These are phyloP conservation scores for Boletus rubropictus DNA, from an alignment of 768 basidiomycete genomes.

Conservation along the genomic window DNA sequence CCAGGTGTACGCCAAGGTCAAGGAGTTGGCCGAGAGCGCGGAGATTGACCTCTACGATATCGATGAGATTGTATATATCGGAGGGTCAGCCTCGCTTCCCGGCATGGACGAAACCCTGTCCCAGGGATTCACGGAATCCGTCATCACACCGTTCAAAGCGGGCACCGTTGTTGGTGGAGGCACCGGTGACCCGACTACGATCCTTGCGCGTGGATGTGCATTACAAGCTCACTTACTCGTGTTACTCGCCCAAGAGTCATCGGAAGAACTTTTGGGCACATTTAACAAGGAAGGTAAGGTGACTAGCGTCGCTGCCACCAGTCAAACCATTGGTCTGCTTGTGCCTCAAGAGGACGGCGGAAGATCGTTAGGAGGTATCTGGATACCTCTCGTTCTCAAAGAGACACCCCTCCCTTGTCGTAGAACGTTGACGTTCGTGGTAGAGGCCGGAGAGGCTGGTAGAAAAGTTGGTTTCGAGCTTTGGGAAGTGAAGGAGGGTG, in stretches of 20 bases:
- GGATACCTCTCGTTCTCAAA: conserved; percentile 59
- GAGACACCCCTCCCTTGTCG: conserved; percentile 71
- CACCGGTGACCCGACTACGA: conserved; percentile 69
- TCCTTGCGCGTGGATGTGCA: conserved; percentile 73
- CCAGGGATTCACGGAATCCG: conserved; percentile 53
- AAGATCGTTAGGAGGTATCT: conserved; percentile 50
- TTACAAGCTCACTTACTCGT: conserved; percentile 64
- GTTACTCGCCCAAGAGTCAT: conserved; percentile 42
- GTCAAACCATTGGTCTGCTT: conserved; percentile 57
- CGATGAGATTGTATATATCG: conserved; percentile 77
- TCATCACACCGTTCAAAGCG: conserved; percentile 59
- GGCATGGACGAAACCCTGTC: conserved; percentile 60
- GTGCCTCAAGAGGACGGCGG: conserved; percentile 47
- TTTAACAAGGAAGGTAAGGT: conserved; percentile 41
- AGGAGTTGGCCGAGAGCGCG: conserved; percentile 46
- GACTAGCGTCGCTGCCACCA: conserved; percentile 49
- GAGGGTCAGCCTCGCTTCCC: conserved; percentile 68
- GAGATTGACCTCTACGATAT: conserved; percentile 59
- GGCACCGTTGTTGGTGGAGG: conserved; percentile 70
- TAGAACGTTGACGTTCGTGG: conserved; percentile 53
- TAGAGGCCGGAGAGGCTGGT: conserved; percentile 39
- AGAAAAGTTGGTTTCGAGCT: conserved; percentile 56
- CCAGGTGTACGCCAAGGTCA: conserved; percentile 45
- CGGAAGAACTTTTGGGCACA: conserved; percentile 45
- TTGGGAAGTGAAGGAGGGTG: conserved; percentile 70